Evolutionary conservation across 176 grass and related monocot genomes (phyloP), one percentile per base, ranked within the genome.

Genomic region (Paspalum vaginatum): DNA sequence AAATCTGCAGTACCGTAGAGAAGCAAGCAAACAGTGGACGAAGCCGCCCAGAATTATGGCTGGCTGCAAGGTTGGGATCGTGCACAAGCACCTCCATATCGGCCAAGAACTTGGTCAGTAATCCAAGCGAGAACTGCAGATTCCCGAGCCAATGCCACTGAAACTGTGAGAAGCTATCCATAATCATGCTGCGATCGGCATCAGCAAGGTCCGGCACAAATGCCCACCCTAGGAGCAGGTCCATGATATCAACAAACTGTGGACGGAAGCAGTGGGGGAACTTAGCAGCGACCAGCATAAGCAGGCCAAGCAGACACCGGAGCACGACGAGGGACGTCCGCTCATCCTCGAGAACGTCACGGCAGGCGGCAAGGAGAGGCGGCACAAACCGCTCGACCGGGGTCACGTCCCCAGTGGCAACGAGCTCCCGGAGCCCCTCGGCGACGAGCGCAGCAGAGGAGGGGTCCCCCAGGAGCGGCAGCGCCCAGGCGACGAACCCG

Each of bases 111-210:
- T 98, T 98, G 53, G 92, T 80, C 51, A 98, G 76, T 69, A 98
- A 74, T 17, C 92, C 90, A 15, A 95, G 81, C 4, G 95, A 89
- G 56, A 98, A 98, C n/a, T 91, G 92, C 45, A 98, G 75, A 75
- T 90, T 98, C 41, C 81, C 84, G 15, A 98, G 78, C 95, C 95
- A 98, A 70, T 98, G 95, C 83, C 84, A 82, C 81, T 95, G 88
- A 63, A 98, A 98, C 79, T 95, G 90, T 75, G 83, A 79, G 82
- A 98, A 98, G 59, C 90, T 95, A 52, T 98, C 92, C 88, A 98
- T 86, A 69, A 98, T 98, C 32, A 91, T 87, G 64, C 41, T 47
- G 52, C 90, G 88, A 70, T 94, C 95, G 2, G 81, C 53, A 43
- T 98, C 92, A 6, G 92, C 87, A 5, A 98, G 90, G 81, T 93